Conservation (phyloP, 768 basidiomycete genomes). For the Mycena olivaceomarginata region DNA sequence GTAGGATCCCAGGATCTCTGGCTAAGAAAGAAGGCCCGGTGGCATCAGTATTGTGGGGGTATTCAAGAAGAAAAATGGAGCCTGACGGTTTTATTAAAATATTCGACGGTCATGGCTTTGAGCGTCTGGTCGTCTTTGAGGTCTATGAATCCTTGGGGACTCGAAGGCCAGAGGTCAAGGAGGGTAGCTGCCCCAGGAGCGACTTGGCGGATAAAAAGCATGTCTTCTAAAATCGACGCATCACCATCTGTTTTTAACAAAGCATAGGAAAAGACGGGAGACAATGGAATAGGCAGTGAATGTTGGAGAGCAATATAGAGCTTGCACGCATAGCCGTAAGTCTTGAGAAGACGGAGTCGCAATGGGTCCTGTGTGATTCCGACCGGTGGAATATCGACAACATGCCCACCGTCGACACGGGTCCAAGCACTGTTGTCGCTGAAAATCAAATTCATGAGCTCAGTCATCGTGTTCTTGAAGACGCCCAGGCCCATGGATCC, state of each 20-base stretch:
- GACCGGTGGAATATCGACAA: not conserved
- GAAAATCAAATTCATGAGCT: conserved; percentile 6
- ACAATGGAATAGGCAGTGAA: not conserved
- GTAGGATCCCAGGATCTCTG: not conserved
- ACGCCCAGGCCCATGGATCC: not conserved
- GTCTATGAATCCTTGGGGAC: not conserved
- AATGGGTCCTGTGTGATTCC: not conserved
- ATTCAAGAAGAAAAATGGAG: not conserved
- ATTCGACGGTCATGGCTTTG: not conserved
- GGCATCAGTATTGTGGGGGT: too few species aligned
- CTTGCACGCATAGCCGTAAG: conserved; percentile 7
- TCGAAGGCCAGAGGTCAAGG: not conserved
- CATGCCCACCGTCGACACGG: not conserved
- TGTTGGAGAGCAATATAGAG: not conserved
- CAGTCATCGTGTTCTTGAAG: not conserved
- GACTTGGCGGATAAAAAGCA: not conserved
- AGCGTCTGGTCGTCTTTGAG: not conserved
- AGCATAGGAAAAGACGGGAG: not conserved
- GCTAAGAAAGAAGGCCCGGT: not conserved
- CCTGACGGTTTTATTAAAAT: not conserved
- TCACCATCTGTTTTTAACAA: not conserved
- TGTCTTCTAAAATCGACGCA: not conserved
- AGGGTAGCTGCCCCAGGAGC: not conserved
- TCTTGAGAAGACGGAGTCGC: not conserved
- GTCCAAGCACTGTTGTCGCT: not conserved